Evolutionary conservation across 2,329 filamentous ascomycete genomes (phyloP).

Genomic region (Scedosporium apiospermum): DNA sequence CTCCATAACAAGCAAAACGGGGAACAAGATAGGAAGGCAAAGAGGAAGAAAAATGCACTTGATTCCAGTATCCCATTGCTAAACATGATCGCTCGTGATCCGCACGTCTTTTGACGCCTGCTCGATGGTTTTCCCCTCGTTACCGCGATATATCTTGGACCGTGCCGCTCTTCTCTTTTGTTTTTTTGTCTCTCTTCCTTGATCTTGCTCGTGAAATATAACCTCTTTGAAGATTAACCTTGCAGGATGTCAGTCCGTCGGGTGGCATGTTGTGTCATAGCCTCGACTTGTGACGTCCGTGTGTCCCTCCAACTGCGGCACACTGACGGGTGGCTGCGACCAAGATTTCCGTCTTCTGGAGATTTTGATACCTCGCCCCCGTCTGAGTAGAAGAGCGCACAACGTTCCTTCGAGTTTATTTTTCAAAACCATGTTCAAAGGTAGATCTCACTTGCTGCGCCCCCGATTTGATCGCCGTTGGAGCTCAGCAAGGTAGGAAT

Average conservation of each 20-base stretch:
- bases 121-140: not conserved
- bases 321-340: not conserved
- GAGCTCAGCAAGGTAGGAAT: not conserved
- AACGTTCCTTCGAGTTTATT: not conserved
- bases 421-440: not conserved
- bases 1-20: not conserved
- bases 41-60: conserved; percentile 14
- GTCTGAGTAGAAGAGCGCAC: not conserved
- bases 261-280: not conserved
- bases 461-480: conserved; percentile 1
- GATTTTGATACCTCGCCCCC: not conserved
- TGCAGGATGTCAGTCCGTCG: conserved; percentile 12
- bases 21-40: not conserved
- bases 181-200: not conserved
- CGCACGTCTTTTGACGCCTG: conserved; percentile 11
- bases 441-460: conserved; percentile 3
- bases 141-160: not conserved
- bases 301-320: not conserved
- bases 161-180: not conserved
- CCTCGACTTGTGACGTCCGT: not conserved
- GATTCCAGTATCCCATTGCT: conserved; percentile 18
- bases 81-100: conserved; percentile 24
- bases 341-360: not conserved
- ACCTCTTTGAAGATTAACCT: conserved; percentile 15
- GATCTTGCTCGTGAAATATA: not conserved